Evolutionary conservation across 1,284 basidiomycete species (phyloP).

Genomic region (Cutaneotrichosporon daszewskae): DNA sequence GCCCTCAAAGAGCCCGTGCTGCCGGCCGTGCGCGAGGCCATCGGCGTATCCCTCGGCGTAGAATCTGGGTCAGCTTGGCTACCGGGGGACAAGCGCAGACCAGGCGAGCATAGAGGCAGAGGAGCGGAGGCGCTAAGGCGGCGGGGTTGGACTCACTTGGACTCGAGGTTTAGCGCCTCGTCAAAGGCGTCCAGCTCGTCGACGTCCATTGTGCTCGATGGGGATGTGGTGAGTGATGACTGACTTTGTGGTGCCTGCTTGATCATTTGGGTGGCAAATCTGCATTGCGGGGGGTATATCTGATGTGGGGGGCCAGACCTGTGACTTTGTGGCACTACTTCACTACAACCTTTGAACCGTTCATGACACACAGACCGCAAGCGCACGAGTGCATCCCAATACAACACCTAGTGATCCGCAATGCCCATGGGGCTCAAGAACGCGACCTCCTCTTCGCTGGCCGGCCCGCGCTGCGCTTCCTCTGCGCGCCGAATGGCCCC

Average conservation of each 20-base stretch:
- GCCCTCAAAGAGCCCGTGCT: conserved; percentile 88
- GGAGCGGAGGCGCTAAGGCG: not conserved
- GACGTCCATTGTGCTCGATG: not conserved
- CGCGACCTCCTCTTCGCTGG: conserved; percentile 18
- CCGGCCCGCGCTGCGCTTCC: conserved; percentile 5
- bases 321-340: too few species aligned
- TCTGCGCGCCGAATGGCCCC: conserved; percentile 41
- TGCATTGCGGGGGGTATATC: too few species aligned
- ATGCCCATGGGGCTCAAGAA: conserved; percentile 3
- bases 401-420: not conserved
- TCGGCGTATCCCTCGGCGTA: conserved; percentile 70
- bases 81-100: not conserved
- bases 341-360: too few species aligned
- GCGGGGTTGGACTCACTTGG: conserved; percentile 8
- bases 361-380: too few species aligned
- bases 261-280: too few species aligned
- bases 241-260: too few species aligned
- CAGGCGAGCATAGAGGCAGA: not conserved
- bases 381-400: too few species aligned
- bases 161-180: conserved; percentile 14
- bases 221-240: too few species aligned
- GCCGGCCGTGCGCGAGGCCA: conserved; percentile 74
- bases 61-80: conserved; percentile 54
- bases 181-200: conserved; percentile 7
- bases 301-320: too few species aligned